Conservation (phyloP, 2,329 filamentous ascomycete species). For the Aspergillus ruber region DNA sequence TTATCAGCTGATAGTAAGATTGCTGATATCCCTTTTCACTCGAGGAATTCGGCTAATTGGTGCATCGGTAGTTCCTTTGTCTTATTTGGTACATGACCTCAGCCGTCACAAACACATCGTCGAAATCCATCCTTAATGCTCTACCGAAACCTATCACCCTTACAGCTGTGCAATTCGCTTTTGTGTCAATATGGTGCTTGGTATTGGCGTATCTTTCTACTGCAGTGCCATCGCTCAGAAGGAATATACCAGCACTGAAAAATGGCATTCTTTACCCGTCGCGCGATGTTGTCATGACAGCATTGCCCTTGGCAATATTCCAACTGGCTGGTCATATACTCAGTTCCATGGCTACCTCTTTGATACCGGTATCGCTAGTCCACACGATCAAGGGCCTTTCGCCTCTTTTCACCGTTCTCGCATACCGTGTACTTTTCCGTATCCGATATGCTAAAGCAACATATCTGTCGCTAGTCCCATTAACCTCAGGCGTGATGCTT, state of each 20-base stretch:
- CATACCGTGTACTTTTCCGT: constrained; percentile 82
- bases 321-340: constrained; percentile 90
- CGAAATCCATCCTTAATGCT: constrained; percentile 90
- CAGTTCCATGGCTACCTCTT: constrained; percentile 86
- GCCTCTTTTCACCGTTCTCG: constrained; percentile 87
- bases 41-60: constrained; percentile 14
- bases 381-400: constrained; percentile 98
- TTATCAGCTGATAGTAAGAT: constrained; percentile 72
- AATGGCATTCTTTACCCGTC: constrained; percentile 77
- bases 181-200: constrained; percentile 84
- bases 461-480: constrained; percentile 80
- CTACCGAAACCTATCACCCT: constrained; percentile 87
- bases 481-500: constrained; percentile 91
- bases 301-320: constrained; percentile 85
- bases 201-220: constrained; percentile 69
- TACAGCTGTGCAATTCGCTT: constrained; percentile 86
- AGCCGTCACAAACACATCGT: constrained; percentile 93
- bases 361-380: constrained; percentile 92
- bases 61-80: constrained; percentile 73
- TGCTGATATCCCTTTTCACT: constrained; percentile 1
- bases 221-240: constrained; percentile 63
- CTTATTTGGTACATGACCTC: constrained; percentile 92
- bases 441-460: constrained; percentile 83
- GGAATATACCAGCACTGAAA: constrained; percentile 68
- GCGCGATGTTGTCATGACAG: constrained; percentile 74